Conservation (phyloP, 176 grass and related monocot genomes). For the Aegilops bicornis region DNA sequence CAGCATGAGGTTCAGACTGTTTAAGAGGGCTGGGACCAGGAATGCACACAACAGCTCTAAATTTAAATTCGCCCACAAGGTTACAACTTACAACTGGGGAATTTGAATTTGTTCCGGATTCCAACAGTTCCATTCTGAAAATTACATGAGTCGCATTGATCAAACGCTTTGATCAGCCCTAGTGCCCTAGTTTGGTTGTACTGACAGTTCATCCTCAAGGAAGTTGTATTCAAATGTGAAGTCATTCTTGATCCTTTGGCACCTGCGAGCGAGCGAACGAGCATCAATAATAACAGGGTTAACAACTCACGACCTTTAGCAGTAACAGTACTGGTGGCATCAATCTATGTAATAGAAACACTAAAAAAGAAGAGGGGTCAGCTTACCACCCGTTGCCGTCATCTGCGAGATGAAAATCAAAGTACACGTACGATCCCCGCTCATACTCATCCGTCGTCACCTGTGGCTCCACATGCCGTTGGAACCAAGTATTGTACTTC, state of each 20-base stretch:
- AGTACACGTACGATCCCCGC: constrained; percentile 93
- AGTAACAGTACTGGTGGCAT: not conserved
- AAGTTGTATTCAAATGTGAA: constrained; percentile 97
- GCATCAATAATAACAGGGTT: not conserved
- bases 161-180: constrained; percentile 31
- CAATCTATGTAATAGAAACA: not conserved
- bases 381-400: constrained; percentile 87
- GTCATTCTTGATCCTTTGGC: constrained; percentile 95
- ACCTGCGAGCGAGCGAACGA: constrained; percentile 45
- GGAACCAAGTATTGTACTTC: constrained; percentile 98
- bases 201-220: constrained; percentile 84
- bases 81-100: constrained; percentile 24
- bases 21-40: not conserved
- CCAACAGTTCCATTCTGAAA: constrained; percentile 12
- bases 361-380: not conserved
- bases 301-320: not conserved
- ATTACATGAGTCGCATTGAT: constrained; percentile 31
- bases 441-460: constrained; percentile 94
- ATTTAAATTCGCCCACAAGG: not conserved
- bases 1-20: not conserved
- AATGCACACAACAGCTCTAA: constrained; percentile 22
- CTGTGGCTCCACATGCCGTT: constrained; percentile 95
- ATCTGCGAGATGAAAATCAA: constrained; percentile 81
- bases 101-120: constrained; percentile 15
- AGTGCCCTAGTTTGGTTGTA: constrained; percentile 54